phyloP scores from a whole-genome alignment of 2,329 filamentous ascomycete species.

The Neobulgaria alba region DNA sequence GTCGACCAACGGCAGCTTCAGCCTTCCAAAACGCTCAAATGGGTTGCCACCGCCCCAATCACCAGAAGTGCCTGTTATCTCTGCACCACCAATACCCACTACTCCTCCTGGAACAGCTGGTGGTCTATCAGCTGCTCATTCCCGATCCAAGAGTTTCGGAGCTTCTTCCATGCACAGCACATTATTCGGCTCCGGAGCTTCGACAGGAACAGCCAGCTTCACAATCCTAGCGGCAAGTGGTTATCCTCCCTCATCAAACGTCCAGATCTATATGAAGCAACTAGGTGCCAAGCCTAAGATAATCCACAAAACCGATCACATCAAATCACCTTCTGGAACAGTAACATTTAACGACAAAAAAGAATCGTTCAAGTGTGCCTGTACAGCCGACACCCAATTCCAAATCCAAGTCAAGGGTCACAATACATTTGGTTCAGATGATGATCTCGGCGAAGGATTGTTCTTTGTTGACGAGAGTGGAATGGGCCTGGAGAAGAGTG shows the following conservation, averaged over 20 bases:
- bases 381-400: constrained; percentile 78
- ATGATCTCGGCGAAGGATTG: constrained; percentile 73
- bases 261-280: constrained; percentile 69
- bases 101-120: constrained; percentile 23
- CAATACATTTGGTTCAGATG: constrained; percentile 73
- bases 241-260: constrained; percentile 66
- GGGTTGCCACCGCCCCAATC: constrained; percentile 8
- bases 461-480: constrained; percentile 86
- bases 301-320: constrained; percentile 85
- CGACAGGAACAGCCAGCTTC: constrained; percentile 70
- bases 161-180: constrained; percentile 60
- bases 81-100: constrained; percentile 7
- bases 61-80: constrained; percentile 4
- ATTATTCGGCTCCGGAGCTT: constrained; percentile 44
- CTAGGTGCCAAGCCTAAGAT: constrained; percentile 63
- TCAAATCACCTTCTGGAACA: constrained; percentile 60
- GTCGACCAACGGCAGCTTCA: constrained; percentile 16
- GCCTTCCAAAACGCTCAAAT: constrained; percentile 15
- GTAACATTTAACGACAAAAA: constrained; percentile 55
- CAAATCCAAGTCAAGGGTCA: constrained; percentile 80
- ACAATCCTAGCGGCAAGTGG: constrained; percentile 70
- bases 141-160: constrained; percentile 49
- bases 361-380: constrained; percentile 70
- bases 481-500: constrained; percentile 58
- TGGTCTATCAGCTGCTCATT: constrained; percentile 16